phyloP scores from a whole-genome alignment of 768 basidiomycete genomes.

The Amanita fuliginea region DNA sequence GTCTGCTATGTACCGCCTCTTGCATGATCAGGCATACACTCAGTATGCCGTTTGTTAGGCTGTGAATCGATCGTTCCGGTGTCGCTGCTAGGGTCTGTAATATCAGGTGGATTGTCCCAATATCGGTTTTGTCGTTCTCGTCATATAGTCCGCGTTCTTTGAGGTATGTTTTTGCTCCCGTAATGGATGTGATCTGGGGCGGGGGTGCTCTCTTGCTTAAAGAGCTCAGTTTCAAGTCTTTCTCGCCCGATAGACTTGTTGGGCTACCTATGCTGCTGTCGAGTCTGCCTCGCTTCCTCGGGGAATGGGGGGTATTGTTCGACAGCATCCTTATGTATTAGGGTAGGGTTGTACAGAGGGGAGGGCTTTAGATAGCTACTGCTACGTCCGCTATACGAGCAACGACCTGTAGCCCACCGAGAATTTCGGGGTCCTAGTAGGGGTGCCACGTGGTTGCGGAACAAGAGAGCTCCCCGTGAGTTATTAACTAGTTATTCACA shows the following conservation, averaged over 20 bases:
- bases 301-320: neutral
- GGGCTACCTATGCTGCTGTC: too few species aligned
- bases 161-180: neutral
- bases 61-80: neutral
- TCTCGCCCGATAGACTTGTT: too few species aligned
- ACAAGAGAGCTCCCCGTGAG: neutral
- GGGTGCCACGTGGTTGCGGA: neutral
- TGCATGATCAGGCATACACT: neutral
- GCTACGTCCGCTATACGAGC: neutral
- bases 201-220: too few species aligned
- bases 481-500: too few species aligned
- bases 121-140: neutral
- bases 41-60: neutral
- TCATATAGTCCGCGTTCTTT: neutral
- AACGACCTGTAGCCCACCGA: neutral
- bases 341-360: neutral
- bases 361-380: neutral
- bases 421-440: neutral
- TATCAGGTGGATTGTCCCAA: neutral
- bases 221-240: too few species aligned
- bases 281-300: too few species aligned
- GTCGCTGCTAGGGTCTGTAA: neutral
- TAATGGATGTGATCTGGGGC: too few species aligned
- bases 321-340: neutral
- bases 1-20: neutral